Base-by-base conservation (phyloP, 305 asterid species). In the Fraxinus nigra region DNA sequence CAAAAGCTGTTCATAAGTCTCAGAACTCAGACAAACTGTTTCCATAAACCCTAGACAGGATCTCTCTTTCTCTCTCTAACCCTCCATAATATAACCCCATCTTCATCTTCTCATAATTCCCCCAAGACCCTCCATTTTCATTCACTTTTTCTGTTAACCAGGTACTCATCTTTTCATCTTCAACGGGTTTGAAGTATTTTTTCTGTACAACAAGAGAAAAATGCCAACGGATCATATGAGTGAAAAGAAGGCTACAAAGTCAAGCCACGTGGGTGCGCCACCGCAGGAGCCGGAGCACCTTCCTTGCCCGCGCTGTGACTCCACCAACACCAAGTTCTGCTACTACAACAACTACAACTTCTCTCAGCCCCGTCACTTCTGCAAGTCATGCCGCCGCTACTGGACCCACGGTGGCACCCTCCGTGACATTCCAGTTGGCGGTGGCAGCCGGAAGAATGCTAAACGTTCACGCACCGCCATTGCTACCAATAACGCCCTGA, bases 371-470 rank as follows among this genome's bases (percentile, higher is more conserved):
- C 94, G 97, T 37, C 97, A 94, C 82, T 94, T 94, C 86, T 93
- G 97, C 91, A 93, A 92, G 90, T 81, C 94, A 0, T 94, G 97
- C 90, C 97, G 98, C 84, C 95, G 96, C 79, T 93, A 94, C 92
- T 94, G 98, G 98, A 94, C 98, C 5, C 97, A 90, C 87, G 96
- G 97, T 3, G 97, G 98, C 4, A 92, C 98, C 24, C 94, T 94
- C 80, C 96, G 97, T 0, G 98, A 93, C 89, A 91, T 93, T 72
- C 97, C 98, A 0, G 85, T 94, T 56, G 98, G 98, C 3, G 97
- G 98, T 14, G 95, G 98, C 24, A 87, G 86, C 87, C 95, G 97
- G 70, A 94, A 89, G 87, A 93, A 89, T 76, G 98, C 97, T 54
- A 94, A 91, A 30, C 94, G 98, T 72, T 92, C 92, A 0, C 97